Evolutionary conservation across 176 grass and related monocot species (phyloP).

Genomic region (Carex parvula): DNA sequence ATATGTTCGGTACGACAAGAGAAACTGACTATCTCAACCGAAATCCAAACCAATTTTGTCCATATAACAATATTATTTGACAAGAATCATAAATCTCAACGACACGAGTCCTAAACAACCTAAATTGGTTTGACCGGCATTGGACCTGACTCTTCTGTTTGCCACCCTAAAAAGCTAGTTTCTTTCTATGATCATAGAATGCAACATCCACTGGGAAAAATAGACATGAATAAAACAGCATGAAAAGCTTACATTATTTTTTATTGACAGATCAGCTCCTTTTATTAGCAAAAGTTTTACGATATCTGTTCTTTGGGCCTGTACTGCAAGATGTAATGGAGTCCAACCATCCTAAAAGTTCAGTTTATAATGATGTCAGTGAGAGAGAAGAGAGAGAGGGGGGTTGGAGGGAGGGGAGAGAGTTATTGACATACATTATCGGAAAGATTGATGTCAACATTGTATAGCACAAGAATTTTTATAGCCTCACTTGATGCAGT

Average conservation of each 20-base stretch:
- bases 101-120: neutral
- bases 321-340: slow-evolving; percentile 93
- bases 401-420: slow-evolving; percentile 5
- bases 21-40: neutral
- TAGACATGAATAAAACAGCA: slow-evolving; percentile 6
- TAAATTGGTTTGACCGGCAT: neutral
- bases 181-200: neutral
- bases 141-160: neutral
- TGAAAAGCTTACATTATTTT: slow-evolving; percentile 59
- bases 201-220: neutral
- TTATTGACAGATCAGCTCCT: slow-evolving; percentile 71
- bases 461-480: slow-evolving; percentile 84
- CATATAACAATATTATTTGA: neutral
- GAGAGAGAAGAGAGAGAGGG: slow-evolving; percentile 5
- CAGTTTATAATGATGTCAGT: slow-evolving; percentile 25
- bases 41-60: neutral
- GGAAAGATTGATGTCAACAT: slow-evolving; percentile 77
- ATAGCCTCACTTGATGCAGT: slow-evolving; percentile 73
- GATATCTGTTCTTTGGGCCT: slow-evolving; percentile 89
- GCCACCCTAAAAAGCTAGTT: neutral
- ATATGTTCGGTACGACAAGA: neutral
- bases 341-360: slow-evolving; percentile 81
- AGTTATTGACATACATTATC: slow-evolving; percentile 63
- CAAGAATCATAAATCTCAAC: neutral
- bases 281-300: slow-evolving; percentile 86